Base-by-base conservation (phyloP, 2,329 filamentous ascomycete species). In the Keithomyces neogunnii region DNA sequence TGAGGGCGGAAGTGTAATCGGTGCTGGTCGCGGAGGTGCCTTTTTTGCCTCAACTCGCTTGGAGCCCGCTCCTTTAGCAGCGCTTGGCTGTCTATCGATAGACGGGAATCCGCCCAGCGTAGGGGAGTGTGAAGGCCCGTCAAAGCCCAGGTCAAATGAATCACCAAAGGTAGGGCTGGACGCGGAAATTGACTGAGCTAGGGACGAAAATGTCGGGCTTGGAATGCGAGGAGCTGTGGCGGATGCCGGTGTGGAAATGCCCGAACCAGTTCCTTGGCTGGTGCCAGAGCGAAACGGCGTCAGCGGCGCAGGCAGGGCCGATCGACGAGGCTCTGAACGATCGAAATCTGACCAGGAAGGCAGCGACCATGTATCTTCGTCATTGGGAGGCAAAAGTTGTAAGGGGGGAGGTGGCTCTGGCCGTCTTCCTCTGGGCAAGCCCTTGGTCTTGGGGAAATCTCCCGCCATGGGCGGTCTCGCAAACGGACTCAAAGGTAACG, bases 231-330 rank as follows among this genome's bases (percentile, higher is more conserved):
- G 65, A 2, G 67, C 58, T 4, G 53, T 56, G 3, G 59, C 58
- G 0, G 65, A 66, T 30, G 64, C 58, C 11, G 62, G 58, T 0
- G 64, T 62, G 0, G 65, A 63, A 2, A 54, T 52, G n/a, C 55
- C 55, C 3, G 48, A 2, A 11, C 42, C 44, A 3, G 52, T 48
- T 9, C 45, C 53, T 8, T 47, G 47, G 11, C 39, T 56, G 8
- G 45, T 30, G 6, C 39, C 13, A 9, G 43, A 44, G 13, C 51
- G 52, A n/a, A 45, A 56, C 3, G 66, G 64, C 1, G 62, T 62
- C 5, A 70, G 63, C 13, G 68, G 68, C 11, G 66, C 59, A 0
- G 66, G 65, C 31, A 70, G 60, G 13, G 68, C 67, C 0, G 68
- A 69, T 33, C 59, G 59, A 46, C 67, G 64, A 1, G 61, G 59